These are phyloP conservation scores for Cubamyces lactineus DNA, from an alignment of 768 basidiomycete genomes.

Conservation along the genomic window DNA sequence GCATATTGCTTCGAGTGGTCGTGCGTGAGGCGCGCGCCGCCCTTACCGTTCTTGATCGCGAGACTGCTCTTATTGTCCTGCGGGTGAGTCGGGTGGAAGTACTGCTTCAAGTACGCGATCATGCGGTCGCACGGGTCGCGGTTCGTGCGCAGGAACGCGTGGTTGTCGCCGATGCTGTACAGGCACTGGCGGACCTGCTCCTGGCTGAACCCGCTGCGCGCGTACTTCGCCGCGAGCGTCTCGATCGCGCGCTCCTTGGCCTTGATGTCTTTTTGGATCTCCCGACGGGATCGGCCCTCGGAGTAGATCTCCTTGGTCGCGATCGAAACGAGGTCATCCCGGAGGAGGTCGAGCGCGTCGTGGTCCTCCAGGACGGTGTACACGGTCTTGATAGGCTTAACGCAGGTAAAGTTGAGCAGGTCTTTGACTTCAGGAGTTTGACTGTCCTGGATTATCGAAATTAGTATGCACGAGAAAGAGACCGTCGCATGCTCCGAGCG, in stretches of 20 bases:
- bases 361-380: constrained; percentile 66
- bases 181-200: constrained; percentile 77
- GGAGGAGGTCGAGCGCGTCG: constrained; percentile 66
- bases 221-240: constrained; percentile 65
- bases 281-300: constrained; percentile 68
- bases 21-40: constrained; percentile 80
- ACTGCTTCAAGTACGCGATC: constrained; percentile 74
- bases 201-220: constrained; percentile 57
- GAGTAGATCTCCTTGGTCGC: constrained; percentile 86
- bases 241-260: constrained; percentile 86
- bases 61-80: constrained; percentile 67
- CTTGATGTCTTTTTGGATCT: constrained; percentile 85
- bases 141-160: constrained; percentile 83
- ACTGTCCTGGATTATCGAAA: constrained; percentile 62
- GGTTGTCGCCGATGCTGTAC: constrained; percentile 89
- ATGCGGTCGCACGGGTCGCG: constrained; percentile 88
- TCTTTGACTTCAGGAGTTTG: constrained; percentile 83
- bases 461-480: not conserved
- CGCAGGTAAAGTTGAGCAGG: constrained; percentile 77
- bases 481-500: not conserved
- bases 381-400: constrained; percentile 77
- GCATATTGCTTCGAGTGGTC: constrained; percentile 86
- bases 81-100: constrained; percentile 75
- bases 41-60: constrained; percentile 80
- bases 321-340: constrained; percentile 72